Percentiles rank a stretch among this genome's conserved stretches.
phyloP scores from a whole-genome alignment of 306 rosid genomes.

The Heteromeles arbutifolia region DNA sequence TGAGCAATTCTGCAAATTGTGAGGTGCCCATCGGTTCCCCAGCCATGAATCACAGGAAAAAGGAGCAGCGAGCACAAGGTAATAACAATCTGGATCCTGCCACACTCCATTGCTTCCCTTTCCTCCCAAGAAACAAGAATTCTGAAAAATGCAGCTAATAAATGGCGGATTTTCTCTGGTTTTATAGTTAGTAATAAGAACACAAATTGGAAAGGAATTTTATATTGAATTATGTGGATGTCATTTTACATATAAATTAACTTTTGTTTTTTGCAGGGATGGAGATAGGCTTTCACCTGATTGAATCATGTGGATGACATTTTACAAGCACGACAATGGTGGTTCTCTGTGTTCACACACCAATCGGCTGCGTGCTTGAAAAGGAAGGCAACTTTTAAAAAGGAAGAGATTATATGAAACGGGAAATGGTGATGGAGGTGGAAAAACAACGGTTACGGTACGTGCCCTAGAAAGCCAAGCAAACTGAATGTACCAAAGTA shows the following conservation, averaged over 20 bases:
- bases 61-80: conserved; percentile 24
- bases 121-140: background rate
- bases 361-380: conserved; percentile 2
- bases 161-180: background rate
- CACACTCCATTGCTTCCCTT: conserved; percentile 6
- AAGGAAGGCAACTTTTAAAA: conserved; percentile 4
- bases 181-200: background rate
- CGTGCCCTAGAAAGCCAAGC: background rate
- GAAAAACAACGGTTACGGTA: background rate
- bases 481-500: background rate
- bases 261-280: background rate
- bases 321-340: background rate
- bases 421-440: background rate
- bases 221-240: background rate
- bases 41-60: conserved; percentile 40
- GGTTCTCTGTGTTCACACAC: background rate
- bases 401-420: background rate
- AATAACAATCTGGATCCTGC: background rate
- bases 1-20: conserved; percentile 68
- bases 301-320: background rate
- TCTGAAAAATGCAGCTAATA: background rate
- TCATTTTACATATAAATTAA: background rate
- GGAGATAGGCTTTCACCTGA: background rate
- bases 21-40: conserved; percentile 76
- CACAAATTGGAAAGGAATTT: background rate